Evolutionary conservation across 2,329 filamentous ascomycete genomes (phyloP), one percentile per base, ranked within the genome.

Genomic region (Stemphylium beticola): DNA sequence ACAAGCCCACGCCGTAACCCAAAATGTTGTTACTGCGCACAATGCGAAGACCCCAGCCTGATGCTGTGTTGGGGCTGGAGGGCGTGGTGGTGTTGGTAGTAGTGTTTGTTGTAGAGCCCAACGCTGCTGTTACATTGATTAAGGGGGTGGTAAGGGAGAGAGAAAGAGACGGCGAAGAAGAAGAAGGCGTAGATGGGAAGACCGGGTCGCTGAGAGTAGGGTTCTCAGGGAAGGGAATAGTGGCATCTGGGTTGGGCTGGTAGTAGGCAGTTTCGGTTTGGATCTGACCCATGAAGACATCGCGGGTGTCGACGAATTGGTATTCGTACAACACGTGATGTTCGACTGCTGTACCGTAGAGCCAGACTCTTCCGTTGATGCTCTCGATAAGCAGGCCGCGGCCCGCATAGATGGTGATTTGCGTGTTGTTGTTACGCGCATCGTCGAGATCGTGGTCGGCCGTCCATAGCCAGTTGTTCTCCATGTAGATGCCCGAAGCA

Each of bases 391-490:
- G 81, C 37, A 95, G 81, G 60, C 92, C 93, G 47, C 93, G 89
- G 26, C 92, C 93, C 71, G 91, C 95, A 83, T 89, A 96, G 65
- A 97, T 85, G 67, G 87, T 89, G 75, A 93, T 87, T 74, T 93
- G 89, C 1, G 67, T 69, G 55, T 72, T 72, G 54, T 78, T 85
- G 75, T 91, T 85, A 66, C 88, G 86, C 2, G 77, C 61, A 11
- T 86, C 82, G 73, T 96, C 93, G 20, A 96, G 87, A 72, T 96
- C 91, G 78, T 73, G 69, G 22, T 97, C 93, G 0, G 93, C 86
- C 26, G 92, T 88, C 93, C 93, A 97, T 74, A 90, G 87, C 93
- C 93, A 97, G 44, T 84, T 87, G 78, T 97, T 96, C 77, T 96
- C 92, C 51, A 96, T 80, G 76, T 96, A 96, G 36, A 87, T 82